Percentiles rank a stretch among this genome's conserved stretches.
Evolutionary conservation across 2,329 filamentous ascomycete species (phyloP).

Genomic region (Endoconidiophora laricicola): DNA sequence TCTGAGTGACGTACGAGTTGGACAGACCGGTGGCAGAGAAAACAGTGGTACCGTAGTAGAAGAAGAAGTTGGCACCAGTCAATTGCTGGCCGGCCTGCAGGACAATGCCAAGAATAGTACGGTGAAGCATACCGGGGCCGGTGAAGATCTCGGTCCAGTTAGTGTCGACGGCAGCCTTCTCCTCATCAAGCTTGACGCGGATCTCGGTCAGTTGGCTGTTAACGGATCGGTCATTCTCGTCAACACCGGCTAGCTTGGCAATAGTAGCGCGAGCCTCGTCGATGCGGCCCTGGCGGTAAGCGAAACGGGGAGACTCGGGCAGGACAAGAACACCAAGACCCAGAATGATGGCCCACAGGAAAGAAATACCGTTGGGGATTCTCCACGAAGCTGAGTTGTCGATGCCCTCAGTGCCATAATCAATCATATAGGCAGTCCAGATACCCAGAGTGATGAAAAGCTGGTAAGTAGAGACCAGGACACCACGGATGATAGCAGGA

Average conservation of each 20-base stretch:
- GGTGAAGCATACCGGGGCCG: conserved; percentile 47
- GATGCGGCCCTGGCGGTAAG: conserved; percentile 28
- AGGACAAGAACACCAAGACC: conserved; percentile 33
- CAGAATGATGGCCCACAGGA: conserved; percentile 37
- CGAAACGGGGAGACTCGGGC: conserved; percentile 37
- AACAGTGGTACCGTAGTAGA: conserved; percentile 49
- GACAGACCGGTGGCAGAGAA: conserved; percentile 47
- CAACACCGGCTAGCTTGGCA: conserved; percentile 28
- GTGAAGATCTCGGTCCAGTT: conserved; percentile 47
- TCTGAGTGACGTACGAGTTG: conserved; percentile 50
- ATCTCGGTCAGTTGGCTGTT: conserved; percentile 35
- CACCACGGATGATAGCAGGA: conserved; percentile 46
- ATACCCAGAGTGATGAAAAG: conserved; percentile 55
- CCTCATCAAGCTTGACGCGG: conserved; percentile 31
- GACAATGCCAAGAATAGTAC: conserved; percentile 42
- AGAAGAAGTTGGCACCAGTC: conserved; percentile 53
- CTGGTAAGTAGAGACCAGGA: conserved; percentile 49
- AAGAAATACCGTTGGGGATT: conserved; percentile 41
- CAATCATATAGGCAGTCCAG: conserved; percentile 39
- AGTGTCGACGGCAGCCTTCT: conserved; percentile 30
- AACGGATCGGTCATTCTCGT: conserved; percentile 24
- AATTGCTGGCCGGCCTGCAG: conserved; percentile 52
- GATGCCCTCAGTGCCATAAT: conserved; percentile 40
- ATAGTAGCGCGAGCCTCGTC: conserved; percentile 33
- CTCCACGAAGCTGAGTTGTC: conserved; percentile 39